Conservation (phyloP, 2,329 filamentous ascomycete genomes). For the Aspergillus ochraceus region DNA sequence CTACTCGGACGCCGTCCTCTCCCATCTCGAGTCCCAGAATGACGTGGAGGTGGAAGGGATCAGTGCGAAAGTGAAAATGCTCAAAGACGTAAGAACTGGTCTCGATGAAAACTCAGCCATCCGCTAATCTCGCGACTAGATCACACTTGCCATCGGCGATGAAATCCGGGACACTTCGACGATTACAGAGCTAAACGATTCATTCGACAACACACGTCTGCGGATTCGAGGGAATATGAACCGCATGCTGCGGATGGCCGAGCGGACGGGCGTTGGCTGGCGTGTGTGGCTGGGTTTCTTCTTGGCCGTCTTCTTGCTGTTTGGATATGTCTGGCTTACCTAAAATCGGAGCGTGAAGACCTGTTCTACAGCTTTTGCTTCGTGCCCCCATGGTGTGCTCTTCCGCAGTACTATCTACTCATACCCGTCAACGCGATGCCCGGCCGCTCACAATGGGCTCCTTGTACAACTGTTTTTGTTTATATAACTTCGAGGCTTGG, state of each 20-base stretch:
- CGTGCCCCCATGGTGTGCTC: neutral
- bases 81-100: conserved; percentile 73
- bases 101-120: neutral
- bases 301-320: conserved; percentile 74
- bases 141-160: conserved; percentile 89
- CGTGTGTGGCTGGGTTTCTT: conserved; percentile 92
- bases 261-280: conserved; percentile 93
- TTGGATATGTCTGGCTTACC: conserved; percentile 91
- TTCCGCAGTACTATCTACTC: neutral
- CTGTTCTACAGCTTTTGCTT: neutral
- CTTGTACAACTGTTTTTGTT: neutral
- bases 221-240: conserved; percentile 92
- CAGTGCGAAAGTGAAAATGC: conserved; percentile 79
- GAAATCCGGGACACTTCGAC: conserved; percentile 90
- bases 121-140: conserved; percentile 49
- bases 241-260: conserved; percentile 92
- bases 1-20: conserved; percentile 87
- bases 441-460: neutral
- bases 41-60: conserved; percentile 88
- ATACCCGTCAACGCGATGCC: neutral
- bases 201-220: conserved; percentile 81
- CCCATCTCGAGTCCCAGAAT: conserved; percentile 94
- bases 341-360: conserved; percentile 40
- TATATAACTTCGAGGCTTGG: neutral
- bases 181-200: conserved; percentile 91